Conservation (phyloP, 208 protist species). For the Trypanosoma vivax region DNA sequence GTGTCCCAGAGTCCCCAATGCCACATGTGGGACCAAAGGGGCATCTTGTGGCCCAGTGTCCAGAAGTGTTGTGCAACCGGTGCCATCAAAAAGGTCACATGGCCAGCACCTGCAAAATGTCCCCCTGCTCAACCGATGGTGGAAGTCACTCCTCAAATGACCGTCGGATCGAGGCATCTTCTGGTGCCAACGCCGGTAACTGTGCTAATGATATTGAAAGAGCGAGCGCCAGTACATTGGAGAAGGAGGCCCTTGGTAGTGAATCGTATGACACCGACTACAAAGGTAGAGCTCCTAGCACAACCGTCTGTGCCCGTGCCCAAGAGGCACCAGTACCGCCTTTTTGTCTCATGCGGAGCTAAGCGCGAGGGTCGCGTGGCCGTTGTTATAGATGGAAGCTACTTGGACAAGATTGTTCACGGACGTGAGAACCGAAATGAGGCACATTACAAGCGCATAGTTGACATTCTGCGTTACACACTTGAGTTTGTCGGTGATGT, state of each 20-base stretch:
- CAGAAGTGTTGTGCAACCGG: slow-evolving; percentile 52
- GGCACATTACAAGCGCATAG: slow-evolving; percentile 47
- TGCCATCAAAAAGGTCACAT: slow-evolving; percentile 81
- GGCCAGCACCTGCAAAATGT: slow-evolving; percentile 12
- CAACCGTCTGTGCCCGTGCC: not conserved
- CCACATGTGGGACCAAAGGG: slow-evolving; percentile 74
- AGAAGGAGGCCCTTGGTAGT: too few relatives aligned
- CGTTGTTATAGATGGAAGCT: slow-evolving; percentile 79
- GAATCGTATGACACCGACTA: too few relatives aligned
- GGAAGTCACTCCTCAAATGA: too few relatives aligned
- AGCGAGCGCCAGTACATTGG: too few relatives aligned
- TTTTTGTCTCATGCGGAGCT: slow-evolving; percentile 29
- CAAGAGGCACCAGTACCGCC: slow-evolving; percentile 17
- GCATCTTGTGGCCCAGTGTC: slow-evolving; percentile 75
- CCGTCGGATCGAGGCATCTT: too few relatives aligned
- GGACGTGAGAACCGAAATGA: slow-evolving; percentile 23
- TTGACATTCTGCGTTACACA: slow-evolving; percentile 49
- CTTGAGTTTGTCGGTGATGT: slow-evolving; percentile 79
- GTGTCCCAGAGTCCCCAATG: slow-evolving; percentile 69
- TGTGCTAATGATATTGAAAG: too few relatives aligned
- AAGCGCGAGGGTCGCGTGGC: slow-evolving; percentile 44
- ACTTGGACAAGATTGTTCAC: slow-evolving; percentile 77
- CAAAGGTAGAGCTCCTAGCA: not conserved
- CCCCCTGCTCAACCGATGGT: not conserved
- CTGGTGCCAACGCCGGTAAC: too few relatives aligned